phyloP scores from a whole-genome alignment of 2,329 filamentous ascomycete genomes.

The Dichotomopilus funicola region DNA sequence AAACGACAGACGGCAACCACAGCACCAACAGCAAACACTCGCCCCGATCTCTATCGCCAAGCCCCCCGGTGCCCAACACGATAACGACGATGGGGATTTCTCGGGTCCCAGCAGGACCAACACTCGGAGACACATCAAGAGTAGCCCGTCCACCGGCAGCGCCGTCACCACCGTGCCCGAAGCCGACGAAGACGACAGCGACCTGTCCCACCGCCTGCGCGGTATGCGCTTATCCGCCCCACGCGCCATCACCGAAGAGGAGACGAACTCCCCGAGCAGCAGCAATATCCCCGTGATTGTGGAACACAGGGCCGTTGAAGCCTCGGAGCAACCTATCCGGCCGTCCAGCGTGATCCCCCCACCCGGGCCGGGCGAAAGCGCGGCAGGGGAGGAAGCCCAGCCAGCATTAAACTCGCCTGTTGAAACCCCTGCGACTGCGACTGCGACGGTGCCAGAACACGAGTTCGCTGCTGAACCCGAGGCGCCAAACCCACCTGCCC shows the following conservation, averaged over 20 bases:
- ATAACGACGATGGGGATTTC: slow-evolving; percentile 43
- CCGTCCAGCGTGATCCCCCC: slow-evolving; percentile 21
- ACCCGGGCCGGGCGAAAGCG: neutral
- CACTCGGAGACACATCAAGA: slow-evolving; percentile 73
- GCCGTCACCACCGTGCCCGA: slow-evolving; percentile 77
- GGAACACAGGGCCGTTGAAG: slow-evolving; percentile 25
- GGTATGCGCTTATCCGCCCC: slow-evolving; percentile 48
- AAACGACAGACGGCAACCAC: slow-evolving; percentile 14
- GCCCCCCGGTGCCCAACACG: slow-evolving; percentile 11
- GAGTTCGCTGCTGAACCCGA: slow-evolving; percentile 8
- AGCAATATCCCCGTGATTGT: slow-evolving; percentile 34
- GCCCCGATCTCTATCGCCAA: slow-evolving; percentile 20
- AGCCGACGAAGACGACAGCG: slow-evolving; percentile 67
- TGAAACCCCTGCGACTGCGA: neutral
- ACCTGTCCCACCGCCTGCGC: slow-evolving; percentile 41
- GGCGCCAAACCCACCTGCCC: neutral
- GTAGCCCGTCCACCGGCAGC: slow-evolving; percentile 72
- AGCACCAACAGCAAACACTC: slow-evolving; percentile 12
- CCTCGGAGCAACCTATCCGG: slow-evolving; percentile 15
- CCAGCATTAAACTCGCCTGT: neutral
- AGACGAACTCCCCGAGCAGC: slow-evolving; percentile 29
- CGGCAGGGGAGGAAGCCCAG: neutral
- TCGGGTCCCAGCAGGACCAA: slow-evolving; percentile 54
- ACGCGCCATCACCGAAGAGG: slow-evolving; percentile 42
- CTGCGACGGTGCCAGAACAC: slow-evolving; percentile 5